phyloP scores from a whole-genome alignment of 208 protist species.

The Crithidia brevicula region DNA sequence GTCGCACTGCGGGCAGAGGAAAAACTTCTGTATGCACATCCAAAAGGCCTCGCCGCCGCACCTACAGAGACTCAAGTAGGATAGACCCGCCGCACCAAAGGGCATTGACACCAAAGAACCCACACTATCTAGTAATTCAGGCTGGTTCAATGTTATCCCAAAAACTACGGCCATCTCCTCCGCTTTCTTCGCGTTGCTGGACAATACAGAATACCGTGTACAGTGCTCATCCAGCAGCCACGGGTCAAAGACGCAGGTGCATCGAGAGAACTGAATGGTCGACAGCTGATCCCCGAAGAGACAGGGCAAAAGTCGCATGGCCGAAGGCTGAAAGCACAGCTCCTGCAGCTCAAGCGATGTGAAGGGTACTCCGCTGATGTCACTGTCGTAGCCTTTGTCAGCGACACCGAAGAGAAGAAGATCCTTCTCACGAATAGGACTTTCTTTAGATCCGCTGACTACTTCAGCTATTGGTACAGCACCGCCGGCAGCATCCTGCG shows the following conservation, averaged over 20 bases:
- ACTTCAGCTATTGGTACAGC: not conserved
- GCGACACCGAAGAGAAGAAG: not conserved
- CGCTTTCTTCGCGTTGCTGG: too few relatives aligned
- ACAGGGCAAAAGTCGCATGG: constrained; percentile 3
- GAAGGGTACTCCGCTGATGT: constrained; percentile 1
- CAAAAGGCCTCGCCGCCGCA: constrained; percentile 9
- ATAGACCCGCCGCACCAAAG: not conserved
- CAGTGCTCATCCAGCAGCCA: not conserved
- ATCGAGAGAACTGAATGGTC: not conserved
- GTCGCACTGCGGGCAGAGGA: not conserved
- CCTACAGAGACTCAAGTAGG: not conserved
- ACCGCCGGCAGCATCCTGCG: not conserved
- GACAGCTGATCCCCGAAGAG: not conserved
- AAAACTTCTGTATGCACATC: not conserved
- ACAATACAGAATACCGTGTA: not conserved
- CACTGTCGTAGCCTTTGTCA: not conserved
- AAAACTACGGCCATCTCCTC: too few relatives aligned
- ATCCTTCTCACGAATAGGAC: not conserved
- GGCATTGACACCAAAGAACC: too few relatives aligned
- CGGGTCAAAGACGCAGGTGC: not conserved
- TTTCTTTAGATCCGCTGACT: not conserved
- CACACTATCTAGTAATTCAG: too few relatives aligned
- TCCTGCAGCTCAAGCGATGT: constrained; percentile 10
- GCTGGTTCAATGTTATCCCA: too few relatives aligned
- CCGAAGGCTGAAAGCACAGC: constrained; percentile 4